A percentile compares a stretch with the other conserved stretches of the same genome.
Conservation (phyloP, 2,329 filamentous ascomycete genomes). For the Emericellopsis cladophorae region DNA sequence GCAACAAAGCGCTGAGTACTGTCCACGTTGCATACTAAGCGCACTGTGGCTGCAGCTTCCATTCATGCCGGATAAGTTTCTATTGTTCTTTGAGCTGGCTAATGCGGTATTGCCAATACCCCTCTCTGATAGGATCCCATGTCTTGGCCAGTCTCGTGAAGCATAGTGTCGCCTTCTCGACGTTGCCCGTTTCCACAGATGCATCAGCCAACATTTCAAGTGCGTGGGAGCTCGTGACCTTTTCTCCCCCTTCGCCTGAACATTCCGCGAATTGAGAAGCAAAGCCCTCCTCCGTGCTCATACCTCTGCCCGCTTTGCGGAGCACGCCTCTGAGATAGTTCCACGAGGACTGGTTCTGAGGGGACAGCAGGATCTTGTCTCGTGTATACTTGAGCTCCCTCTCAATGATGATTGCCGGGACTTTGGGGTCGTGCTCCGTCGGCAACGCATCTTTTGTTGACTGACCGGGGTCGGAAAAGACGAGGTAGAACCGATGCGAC, state of each 20-base stretch:
- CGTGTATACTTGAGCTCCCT: slow-evolving; percentile 66
- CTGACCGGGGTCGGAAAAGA: slow-evolving; percentile 52
- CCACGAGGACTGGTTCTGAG: slow-evolving; percentile 92
- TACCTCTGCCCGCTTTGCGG: slow-evolving; percentile 45
- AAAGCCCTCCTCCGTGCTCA: slow-evolving; percentile 33
- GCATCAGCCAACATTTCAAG: slow-evolving; percentile 63
- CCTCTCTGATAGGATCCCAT: slow-evolving; percentile 83
- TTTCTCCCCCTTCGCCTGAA: slow-evolving; percentile 30
- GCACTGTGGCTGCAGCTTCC: no score
- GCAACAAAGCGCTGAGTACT: no score
- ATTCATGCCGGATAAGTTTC: background rate
- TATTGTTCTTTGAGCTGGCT: slow-evolving; percentile 9
- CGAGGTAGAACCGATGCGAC: slow-evolving; percentile 93
- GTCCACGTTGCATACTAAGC: no score
- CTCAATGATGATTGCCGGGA: slow-evolving; percentile 53
- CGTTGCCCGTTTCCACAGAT: slow-evolving; percentile 42
- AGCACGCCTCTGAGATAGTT: slow-evolving; percentile 76
- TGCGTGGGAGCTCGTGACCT: slow-evolving; percentile 49
- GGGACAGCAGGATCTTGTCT: slow-evolving; percentile 61
- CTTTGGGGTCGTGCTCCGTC: slow-evolving; percentile 37
- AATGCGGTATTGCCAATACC: slow-evolving; percentile 70
- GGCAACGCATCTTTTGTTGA: slow-evolving; percentile 33
- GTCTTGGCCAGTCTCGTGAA: slow-evolving; percentile 64
- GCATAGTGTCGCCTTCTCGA: slow-evolving; percentile 52
- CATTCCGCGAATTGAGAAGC: slow-evolving; percentile 35